phyloP scores from a whole-genome alignment of 257 asterid species.

The Anisodus acutangulus region DNA sequence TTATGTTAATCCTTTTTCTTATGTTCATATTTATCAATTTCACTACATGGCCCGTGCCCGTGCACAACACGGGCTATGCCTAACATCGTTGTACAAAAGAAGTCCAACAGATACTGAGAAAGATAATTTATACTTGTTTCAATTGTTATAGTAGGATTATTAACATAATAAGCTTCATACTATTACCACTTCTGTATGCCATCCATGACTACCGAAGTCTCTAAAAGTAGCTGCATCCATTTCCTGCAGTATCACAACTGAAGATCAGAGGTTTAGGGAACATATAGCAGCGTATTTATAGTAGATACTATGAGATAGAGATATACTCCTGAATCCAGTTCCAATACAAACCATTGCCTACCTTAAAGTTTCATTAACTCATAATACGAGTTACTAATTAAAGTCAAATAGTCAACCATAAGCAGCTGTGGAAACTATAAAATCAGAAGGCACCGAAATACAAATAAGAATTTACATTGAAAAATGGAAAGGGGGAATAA shows the following conservation, averaged over 20 bases:
- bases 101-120: too few species aligned
- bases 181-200: slow-evolving; percentile 84
- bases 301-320: neutral
- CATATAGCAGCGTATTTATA: neutral
- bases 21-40: too few species aligned
- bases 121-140: too few species aligned
- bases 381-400: neutral
- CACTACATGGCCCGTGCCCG: neutral
- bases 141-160: too few species aligned
- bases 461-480: neutral
- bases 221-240: slow-evolving; percentile 78
- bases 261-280: neutral
- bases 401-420: neutral
- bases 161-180: too few species aligned
- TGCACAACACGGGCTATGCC: too few species aligned
- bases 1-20: too few species aligned
- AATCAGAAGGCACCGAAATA: neutral
- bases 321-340: neutral
- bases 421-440: neutral
- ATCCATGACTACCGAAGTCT: slow-evolving; percentile 64
- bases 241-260: slow-evolving; percentile 53
- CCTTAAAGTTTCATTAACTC: neutral
- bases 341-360: neutral
- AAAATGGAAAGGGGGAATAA: neutral
- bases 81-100: too few species aligned